Conservation (phyloP, 73 alveolate species). For the Diophrys sp. region DNA sequence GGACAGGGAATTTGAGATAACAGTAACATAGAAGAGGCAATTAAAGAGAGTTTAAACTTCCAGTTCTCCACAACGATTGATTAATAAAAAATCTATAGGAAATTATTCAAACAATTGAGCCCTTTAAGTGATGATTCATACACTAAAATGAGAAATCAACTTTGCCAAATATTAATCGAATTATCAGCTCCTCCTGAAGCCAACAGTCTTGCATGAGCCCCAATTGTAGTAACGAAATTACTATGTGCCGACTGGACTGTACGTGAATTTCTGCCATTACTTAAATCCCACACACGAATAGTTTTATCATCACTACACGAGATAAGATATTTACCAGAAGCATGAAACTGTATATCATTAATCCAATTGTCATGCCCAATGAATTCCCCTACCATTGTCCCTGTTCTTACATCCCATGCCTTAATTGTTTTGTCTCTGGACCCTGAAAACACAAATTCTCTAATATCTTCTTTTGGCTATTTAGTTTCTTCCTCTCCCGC, state of each 20-base stretch:
- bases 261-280: slow-evolving; percentile 49
- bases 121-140: too few relatives aligned
- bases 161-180: background rate
- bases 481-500: slow-evolving; percentile 11
- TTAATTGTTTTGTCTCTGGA: slow-evolving; percentile 85
- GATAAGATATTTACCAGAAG: slow-evolving; percentile 62
- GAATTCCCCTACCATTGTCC: slow-evolving; percentile 60
- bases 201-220: background rate
- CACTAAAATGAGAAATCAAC: too few relatives aligned
- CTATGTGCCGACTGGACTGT: slow-evolving; percentile 33
- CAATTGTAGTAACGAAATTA: slow-evolving; percentile 40
- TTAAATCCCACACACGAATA: slow-evolving; percentile 83
- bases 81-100: background rate
- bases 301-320: slow-evolving; percentile 87
- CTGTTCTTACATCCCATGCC: slow-evolving; percentile 84
- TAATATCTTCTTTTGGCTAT: slow-evolving; percentile 26
- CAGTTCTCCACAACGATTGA: background rate
- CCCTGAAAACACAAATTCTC: slow-evolving; percentile 77
- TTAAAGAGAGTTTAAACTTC: background rate
- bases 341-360: slow-evolving; percentile 81
- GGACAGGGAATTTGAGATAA: background rate
- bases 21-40: background rate
- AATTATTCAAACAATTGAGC: too few relatives aligned
- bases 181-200: slow-evolving; percentile 1
- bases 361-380: slow-evolving; percentile 97